Evolutionary conservation across 805 yeast genomes (phyloP), one percentile per base, ranked within the genome.

Genomic region (Blastobotrys chiropterorum): DNA sequence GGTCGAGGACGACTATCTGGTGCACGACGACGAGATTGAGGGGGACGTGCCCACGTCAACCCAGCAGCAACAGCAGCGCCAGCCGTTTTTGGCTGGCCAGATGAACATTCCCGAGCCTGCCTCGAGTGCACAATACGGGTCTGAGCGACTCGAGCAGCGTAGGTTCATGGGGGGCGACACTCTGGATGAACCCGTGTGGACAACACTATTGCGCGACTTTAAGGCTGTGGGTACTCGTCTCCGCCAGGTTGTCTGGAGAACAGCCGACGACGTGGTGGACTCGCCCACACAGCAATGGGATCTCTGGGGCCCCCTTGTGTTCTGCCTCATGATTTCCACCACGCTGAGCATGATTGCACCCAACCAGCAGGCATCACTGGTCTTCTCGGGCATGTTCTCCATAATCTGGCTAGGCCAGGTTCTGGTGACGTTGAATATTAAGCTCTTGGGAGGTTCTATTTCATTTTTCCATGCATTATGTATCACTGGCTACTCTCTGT

Each of bases 391-490:
- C 14, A 78, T 83, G 17, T 83, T 83, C 62, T 71, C 82, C 2
- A 70, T 82, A 57, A 75, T 79, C 26, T 83, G 89, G 89, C 56
- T 79, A 11, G 82, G 85, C 50, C 80, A 74, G 61, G 72, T 80
- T 17, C 67, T 81, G 20, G 78, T 82, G 49, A 84, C 88, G 1
- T 62, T 82, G 54, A 84, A 83, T 65, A 80, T 82, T 59, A 85
- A 83, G 64, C 71, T 83, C 30, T 69, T 83, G 6, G 81, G 81
- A 14, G 81, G 81, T 3, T 71, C 79, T 15, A 80, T 83, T 40
- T 81, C 86, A 1, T 82, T 80, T 60, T 72, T 84, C 71, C 80
- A 81, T 46, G 88, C 88, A 2, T 71, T 84, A 49, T 80, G 85
- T 55, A 83, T 86, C 26, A 76, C 82, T 3, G 90, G 90, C 0